phyloP scores from a whole-genome alignment of 768 basidiomycete species.

The Scleroderma citrinum region DNA sequence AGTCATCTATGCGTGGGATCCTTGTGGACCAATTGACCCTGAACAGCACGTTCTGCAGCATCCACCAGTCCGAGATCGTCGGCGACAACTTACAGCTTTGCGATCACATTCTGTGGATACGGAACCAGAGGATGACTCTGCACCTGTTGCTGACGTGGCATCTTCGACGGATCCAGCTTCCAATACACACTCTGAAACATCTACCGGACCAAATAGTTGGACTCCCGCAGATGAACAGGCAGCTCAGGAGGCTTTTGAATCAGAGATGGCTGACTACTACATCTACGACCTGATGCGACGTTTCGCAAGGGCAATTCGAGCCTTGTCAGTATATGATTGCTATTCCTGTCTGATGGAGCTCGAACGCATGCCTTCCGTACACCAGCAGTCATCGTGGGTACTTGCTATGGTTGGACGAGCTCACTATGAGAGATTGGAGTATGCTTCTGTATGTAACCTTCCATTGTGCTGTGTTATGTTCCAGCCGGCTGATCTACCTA shows the following conservation, averaged over 20 bases:
- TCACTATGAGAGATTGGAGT: slow-evolving; percentile 87
- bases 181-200: slow-evolving; percentile 53
- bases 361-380: slow-evolving; percentile 64
- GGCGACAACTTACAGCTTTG: slow-evolving; percentile 47
- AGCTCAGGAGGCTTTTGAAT: slow-evolving; percentile 65
- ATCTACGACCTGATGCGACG: slow-evolving; percentile 74
- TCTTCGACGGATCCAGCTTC: slow-evolving; percentile 29
- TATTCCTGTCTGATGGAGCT: slow-evolving; percentile 69
- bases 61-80: slow-evolving; percentile 47
- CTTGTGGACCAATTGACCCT: background rate
- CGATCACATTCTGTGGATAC: slow-evolving; percentile 63
- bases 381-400: slow-evolving; percentile 73
- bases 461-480: slow-evolving; percentile 4
- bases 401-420: slow-evolving; percentile 81
- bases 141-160: slow-evolving; percentile 41
- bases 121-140: slow-evolving; percentile 62
- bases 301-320: slow-evolving; percentile 76
- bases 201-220: slow-evolving; percentile 57
- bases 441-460: slow-evolving; percentile 64
- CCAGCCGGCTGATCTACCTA: slow-evolving; percentile 13
- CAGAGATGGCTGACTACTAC: slow-evolving; percentile 74
- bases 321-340: slow-evolving; percentile 72
- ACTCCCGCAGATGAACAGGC: slow-evolving; percentile 63
- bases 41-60: slow-evolving; percentile 17
- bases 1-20: slow-evolving; percentile 6